phyloP scores from a whole-genome alignment of 805 yeast genomes.

The Cyberlindnera mycetangii region DNA sequence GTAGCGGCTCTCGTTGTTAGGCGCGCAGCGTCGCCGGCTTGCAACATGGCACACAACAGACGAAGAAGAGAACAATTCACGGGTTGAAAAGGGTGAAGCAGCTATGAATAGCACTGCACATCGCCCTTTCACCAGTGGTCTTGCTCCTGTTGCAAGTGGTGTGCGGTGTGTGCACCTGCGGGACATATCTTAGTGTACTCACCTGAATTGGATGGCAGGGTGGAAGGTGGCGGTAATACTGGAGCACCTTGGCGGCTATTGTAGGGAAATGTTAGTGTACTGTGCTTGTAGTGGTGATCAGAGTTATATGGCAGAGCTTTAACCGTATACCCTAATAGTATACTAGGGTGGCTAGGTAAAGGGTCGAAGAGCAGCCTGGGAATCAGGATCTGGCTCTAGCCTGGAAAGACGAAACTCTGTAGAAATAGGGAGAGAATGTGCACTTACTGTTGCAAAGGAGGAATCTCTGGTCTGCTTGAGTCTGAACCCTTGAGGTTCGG shows the following conservation, averaged over 20 bases:
- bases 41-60: neutral
- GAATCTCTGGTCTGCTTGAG: constrained; percentile 27
- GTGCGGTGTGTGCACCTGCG: neutral
- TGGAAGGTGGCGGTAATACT: constrained; percentile 57
- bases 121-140: neutral
- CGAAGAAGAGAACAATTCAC: neutral
- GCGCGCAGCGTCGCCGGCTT: neutral
- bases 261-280: constrained; percentile 8
- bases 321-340: neutral
- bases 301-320: neutral
- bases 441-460: constrained; percentile 30
- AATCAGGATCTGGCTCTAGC: neutral
- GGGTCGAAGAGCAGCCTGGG: too few species aligned
- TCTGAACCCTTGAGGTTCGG: constrained; percentile 24
- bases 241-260: constrained; percentile 56
- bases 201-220: constrained; percentile 26
- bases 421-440: neutral
- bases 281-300: neutral
- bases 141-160: neutral
- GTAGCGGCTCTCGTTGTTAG: constrained; percentile 8
- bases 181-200: constrained; percentile 10
- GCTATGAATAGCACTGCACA: too few species aligned
- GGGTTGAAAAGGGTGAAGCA: too few species aligned
- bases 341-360: neutral
- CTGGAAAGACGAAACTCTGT: neutral